Evolutionary conservation across 2,329 filamentous ascomycete species (phyloP).

Genomic region (Scedosporium aurantiacum): DNA sequence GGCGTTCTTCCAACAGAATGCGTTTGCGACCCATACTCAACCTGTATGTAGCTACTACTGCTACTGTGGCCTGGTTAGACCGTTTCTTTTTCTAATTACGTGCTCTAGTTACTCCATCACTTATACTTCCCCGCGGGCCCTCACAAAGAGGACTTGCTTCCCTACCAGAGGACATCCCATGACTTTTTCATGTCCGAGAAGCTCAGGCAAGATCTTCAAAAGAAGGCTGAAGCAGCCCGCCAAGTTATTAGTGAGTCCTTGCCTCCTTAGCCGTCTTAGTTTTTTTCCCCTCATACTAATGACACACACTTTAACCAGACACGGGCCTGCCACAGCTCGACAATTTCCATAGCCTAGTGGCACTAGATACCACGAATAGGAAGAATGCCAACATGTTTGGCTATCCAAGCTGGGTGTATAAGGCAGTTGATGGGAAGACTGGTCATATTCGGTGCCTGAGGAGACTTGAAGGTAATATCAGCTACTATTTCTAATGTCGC

Average conservation of each 20-base stretch:
- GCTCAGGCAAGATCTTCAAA: slow-evolving; percentile 77
- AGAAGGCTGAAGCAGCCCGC: slow-evolving; percentile 72
- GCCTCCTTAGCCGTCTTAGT: not conserved
- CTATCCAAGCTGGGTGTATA: slow-evolving; percentile 89
- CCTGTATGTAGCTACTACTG: slow-evolving; percentile 36
- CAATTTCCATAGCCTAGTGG: slow-evolving; percentile 85
- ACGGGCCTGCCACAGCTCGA: slow-evolving; percentile 69
- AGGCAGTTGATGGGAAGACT: slow-evolving; percentile 79
- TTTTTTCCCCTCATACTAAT: not conserved
- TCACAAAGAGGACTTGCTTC: slow-evolving; percentile 67
- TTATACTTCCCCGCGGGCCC: slow-evolving; percentile 81
- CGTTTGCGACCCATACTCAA: slow-evolving; percentile 42
- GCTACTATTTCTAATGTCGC: not conserved
- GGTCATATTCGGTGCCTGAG: slow-evolving; percentile 81
- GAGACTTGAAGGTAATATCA: slow-evolving; percentile 59
- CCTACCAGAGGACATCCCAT: slow-evolving; percentile 77
- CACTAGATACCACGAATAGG: slow-evolving; percentile 70
- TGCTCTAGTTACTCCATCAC: slow-evolving; percentile 69
- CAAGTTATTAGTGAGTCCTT: slow-evolving; percentile 51
- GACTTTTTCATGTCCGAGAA: slow-evolving; percentile 89
- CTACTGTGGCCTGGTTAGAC: not conserved
- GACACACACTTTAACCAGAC: slow-evolving; percentile 15
- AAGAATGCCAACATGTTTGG: slow-evolving; percentile 68
- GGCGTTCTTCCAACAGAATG: slow-evolving; percentile 22
- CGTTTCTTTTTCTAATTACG: not conserved